These are phyloP conservation scores for Alternaria gansuensis DNA, from an alignment of 2,329 filamentous ascomycete species.

Conservation along the genomic window DNA sequence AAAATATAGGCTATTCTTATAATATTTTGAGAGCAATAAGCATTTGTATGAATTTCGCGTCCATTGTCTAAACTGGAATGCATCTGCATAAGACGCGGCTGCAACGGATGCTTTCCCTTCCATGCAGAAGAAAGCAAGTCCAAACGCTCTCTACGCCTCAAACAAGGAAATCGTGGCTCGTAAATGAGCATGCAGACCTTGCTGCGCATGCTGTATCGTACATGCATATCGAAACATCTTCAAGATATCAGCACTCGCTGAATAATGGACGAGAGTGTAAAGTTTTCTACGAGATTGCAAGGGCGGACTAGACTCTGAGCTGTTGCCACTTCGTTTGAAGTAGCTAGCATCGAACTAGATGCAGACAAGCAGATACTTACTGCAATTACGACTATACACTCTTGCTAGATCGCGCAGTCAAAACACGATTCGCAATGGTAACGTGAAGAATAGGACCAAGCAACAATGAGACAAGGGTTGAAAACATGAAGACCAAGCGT, in stretches of 20 bases:
- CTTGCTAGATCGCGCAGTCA: background rate
- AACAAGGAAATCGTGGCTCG: background rate
- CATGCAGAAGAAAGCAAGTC: background rate
- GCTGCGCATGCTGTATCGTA: background rate
- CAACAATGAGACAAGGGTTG: background rate
- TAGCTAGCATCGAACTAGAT: background rate
- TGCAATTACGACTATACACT: background rate
- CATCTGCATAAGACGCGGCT: background rate
- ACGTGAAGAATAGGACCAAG: background rate
- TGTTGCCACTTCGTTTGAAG: background rate
- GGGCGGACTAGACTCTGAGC: background rate
- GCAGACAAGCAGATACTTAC: background rate
- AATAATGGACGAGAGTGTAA: background rate
- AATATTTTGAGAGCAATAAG: background rate
- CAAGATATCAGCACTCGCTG: background rate
- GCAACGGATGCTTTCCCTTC: background rate
- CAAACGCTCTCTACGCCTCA: background rate
- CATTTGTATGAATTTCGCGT: background rate
- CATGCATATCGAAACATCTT: background rate
- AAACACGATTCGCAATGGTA: background rate
- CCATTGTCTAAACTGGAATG: background rate
- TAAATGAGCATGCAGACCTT: background rate
- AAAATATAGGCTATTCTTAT: background rate
- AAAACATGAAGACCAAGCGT: background rate
- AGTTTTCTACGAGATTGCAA: background rate